Evolutionary conservation across 805 yeast genomes (phyloP).

Genomic region (Metschnikowia similis): DNA sequence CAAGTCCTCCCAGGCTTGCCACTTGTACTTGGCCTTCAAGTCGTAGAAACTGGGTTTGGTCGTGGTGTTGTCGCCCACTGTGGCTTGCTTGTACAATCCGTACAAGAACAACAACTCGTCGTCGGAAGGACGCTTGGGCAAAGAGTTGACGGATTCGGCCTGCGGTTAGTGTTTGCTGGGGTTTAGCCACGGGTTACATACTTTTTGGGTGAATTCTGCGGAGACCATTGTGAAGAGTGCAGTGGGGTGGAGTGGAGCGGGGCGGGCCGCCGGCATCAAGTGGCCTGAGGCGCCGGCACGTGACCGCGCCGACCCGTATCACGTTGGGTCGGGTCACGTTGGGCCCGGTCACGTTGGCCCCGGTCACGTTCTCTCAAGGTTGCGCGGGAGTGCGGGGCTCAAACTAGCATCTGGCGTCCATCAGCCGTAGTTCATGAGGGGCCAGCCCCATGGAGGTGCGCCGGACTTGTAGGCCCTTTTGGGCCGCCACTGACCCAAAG

Average conservation of each 20-base stretch:
- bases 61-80: conserved; percentile 89
- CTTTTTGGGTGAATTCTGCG: conserved; percentile 27
- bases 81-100: conserved; percentile 95
- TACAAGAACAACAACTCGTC: conserved; percentile 84
- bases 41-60: conserved; percentile 88
- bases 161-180: conserved; percentile 19
- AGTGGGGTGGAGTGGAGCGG: not conserved
- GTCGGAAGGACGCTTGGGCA: conserved; percentile 75
- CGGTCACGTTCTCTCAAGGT: no score
- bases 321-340: not conserved
- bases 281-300: not conserved
- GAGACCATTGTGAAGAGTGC: conserved; percentile 19
- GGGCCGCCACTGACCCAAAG: no score
- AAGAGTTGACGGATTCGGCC: conserved; percentile 78
- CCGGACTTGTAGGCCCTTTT: no score
- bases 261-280: not conserved
- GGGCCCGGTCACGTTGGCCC: no score
- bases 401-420: no score
- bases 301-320: not conserved
- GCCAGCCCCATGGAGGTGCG: no score
- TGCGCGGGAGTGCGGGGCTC: no score
- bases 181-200: conserved; percentile 11
- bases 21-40: conserved; percentile 92
- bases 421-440: no score
- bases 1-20: conserved; percentile 92